A percentile compares a stretch with the other conserved stretches of the same genome.
phyloP scores from a whole-genome alignment of 2,329 filamentous ascomycete species.

The Sporothrix globosa region DNA sequence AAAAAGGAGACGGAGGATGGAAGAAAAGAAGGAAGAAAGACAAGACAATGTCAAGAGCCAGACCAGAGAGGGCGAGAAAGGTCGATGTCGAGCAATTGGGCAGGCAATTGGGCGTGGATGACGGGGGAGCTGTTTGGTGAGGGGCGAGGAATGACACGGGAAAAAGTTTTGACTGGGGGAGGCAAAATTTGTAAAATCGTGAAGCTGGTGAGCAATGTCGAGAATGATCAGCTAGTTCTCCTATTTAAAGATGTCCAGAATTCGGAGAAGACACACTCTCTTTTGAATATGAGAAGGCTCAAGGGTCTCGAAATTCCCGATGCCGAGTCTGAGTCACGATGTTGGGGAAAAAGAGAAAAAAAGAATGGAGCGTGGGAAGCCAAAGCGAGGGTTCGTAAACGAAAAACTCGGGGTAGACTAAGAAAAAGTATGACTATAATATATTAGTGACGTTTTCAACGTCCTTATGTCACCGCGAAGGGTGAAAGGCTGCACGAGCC shows the following conservation, averaged over 20 bases:
- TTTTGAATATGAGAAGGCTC: not conserved
- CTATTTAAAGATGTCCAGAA: not conserved
- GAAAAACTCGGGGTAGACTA: slow-evolving; percentile 26
- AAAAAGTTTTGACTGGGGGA: slow-evolving; percentile 13
- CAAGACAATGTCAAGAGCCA: slow-evolving; percentile 2
- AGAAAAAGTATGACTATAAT: slow-evolving; percentile 18
- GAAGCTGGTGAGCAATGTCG: slow-evolving; percentile 15
- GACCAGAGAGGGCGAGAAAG: not conserved
- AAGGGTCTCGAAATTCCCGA: slow-evolving; percentile 7
- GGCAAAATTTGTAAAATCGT: not conserved
- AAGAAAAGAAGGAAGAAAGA: slow-evolving; percentile 8
- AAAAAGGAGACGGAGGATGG: not conserved
- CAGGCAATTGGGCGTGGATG: slow-evolving; percentile 15
- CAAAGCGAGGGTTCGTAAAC: slow-evolving; percentile 10
- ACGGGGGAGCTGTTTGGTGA: slow-evolving; percentile 2
- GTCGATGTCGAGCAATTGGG: not conserved
- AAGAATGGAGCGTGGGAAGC: slow-evolving; percentile 5
- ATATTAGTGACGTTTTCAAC: slow-evolving; percentile 5
- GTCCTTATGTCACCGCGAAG: slow-evolving; percentile 1
- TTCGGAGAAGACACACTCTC: not conserved
- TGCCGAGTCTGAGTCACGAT: slow-evolving; percentile 30
- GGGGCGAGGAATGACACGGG: slow-evolving; percentile 23
- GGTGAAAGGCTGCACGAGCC: slow-evolving; percentile 6
- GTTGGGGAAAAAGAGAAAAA: not conserved
- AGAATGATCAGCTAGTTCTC: not conserved